A percentile compares a stretch with the other conserved stretches of the same genome.
phyloP scores from a whole-genome alignment of 2,329 filamentous ascomycete genomes.

The Calonectria hongkongensis region DNA sequence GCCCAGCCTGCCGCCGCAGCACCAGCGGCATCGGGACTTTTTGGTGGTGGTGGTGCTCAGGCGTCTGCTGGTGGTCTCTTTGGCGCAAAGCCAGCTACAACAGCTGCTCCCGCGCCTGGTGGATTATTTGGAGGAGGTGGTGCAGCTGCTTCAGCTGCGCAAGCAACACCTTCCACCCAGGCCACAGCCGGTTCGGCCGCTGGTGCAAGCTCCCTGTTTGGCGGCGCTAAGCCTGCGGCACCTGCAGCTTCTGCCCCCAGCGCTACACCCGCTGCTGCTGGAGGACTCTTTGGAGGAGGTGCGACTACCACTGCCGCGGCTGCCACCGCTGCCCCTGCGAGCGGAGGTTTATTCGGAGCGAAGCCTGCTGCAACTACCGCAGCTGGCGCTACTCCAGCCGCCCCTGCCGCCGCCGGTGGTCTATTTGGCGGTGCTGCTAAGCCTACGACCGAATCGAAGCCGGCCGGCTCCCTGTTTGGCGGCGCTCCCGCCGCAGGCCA shows the following conservation, averaged over 20 bases:
- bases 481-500: slow-evolving; percentile 47
- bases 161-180: slow-evolving; percentile 43
- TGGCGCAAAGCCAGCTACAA: slow-evolving; percentile 55
- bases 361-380: slow-evolving; percentile 53
- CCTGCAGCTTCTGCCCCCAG: slow-evolving; percentile 57
- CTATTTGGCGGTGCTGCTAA: slow-evolving; percentile 53
- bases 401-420: slow-evolving; percentile 53
- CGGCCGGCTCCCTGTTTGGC: slow-evolving; percentile 53
- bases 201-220: slow-evolving; percentile 61
- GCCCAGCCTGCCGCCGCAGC: slow-evolving; percentile 31
- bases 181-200: slow-evolving; percentile 47
- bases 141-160: slow-evolving; percentile 52
- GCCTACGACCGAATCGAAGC: slow-evolving; percentile 50
- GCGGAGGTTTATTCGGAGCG: slow-evolving; percentile 58
- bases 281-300: slow-evolving; percentile 59
- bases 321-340: slow-evolving; percentile 55
- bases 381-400: slow-evolving; percentile 52
- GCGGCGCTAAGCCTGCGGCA: slow-evolving; percentile 63
- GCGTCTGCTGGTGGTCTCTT: slow-evolving; percentile 60
- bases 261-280: slow-evolving; percentile 60
- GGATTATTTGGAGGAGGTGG: slow-evolving; percentile 49
- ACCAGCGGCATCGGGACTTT: slow-evolving; percentile 55
- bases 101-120: slow-evolving; percentile 52
- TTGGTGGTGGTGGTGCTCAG: slow-evolving; percentile 59
- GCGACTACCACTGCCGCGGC: slow-evolving; percentile 55